phyloP scores from a whole-genome alignment of 805 yeast genomes.

The Yarrowia sp. region DNA sequence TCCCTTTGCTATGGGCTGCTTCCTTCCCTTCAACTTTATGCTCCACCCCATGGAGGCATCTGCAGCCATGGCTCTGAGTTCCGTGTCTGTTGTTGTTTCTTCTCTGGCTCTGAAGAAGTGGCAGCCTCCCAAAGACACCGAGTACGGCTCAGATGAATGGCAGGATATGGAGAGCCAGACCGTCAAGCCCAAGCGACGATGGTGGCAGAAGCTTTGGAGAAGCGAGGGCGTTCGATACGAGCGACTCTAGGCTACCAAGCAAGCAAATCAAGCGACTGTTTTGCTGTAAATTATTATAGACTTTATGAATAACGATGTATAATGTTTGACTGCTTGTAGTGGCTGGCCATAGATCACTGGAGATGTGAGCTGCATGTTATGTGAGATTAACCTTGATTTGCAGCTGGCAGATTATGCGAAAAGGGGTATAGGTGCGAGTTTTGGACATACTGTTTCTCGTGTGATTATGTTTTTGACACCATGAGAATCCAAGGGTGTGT shows the following conservation, averaged over 20 bases:
- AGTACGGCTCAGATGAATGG: neutral
- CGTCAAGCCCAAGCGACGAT: slow-evolving; percentile 4
- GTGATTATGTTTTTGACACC: too few species aligned
- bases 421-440: too few species aligned
- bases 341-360: neutral
- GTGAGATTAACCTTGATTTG: slow-evolving; percentile 17
- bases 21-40: slow-evolving; percentile 74
- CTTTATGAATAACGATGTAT: slow-evolving; percentile 25
- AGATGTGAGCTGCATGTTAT: neutral
- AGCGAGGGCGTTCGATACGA: slow-evolving; percentile 34
- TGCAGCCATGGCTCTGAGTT: slow-evolving; percentile 91
- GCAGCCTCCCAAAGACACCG: slow-evolving; percentile 45
- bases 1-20: slow-evolving; percentile 93
- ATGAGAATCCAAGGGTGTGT: too few species aligned
- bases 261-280: neutral
- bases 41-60: slow-evolving; percentile 91
- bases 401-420: too few species aligned
- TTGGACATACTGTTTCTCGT: too few species aligned
- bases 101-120: slow-evolving; percentile 75
- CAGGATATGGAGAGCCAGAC: slow-evolving; percentile 30
- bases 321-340: neutral
- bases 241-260: slow-evolving; percentile 7
- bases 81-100: slow-evolving; percentile 85
- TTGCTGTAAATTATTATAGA: slow-evolving; percentile 37
- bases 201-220: slow-evolving; percentile 37